Evolutionary conservation across 2,329 filamentous ascomycete species (phyloP).

Genomic region (Phoma sp.): DNA sequence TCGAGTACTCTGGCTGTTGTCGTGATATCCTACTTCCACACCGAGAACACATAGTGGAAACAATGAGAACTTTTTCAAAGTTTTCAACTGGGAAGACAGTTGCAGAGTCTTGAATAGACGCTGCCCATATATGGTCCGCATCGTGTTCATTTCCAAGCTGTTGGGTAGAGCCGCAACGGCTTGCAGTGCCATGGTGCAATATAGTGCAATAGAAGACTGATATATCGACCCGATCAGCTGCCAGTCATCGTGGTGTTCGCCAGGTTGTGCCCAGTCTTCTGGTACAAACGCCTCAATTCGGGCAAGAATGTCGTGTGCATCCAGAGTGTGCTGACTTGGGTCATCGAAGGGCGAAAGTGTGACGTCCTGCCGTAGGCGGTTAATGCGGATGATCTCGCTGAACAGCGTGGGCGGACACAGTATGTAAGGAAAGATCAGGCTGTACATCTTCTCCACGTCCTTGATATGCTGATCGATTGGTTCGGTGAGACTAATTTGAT

Average conservation of each 20-base stretch:
- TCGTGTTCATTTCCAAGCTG: slow-evolving; percentile 24
- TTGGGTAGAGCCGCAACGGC: slow-evolving; percentile 29
- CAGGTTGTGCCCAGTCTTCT: slow-evolving; percentile 39
- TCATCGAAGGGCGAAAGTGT: slow-evolving; percentile 15
- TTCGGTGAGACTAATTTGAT: slow-evolving; percentile 34
- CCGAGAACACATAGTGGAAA: slow-evolving; percentile 39
- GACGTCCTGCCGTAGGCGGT: slow-evolving; percentile 28
- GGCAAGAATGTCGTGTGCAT: slow-evolving; percentile 30
- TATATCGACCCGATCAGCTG: slow-evolving; percentile 33
- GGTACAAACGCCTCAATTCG: slow-evolving; percentile 32
- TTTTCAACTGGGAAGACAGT: slow-evolving; percentile 10
- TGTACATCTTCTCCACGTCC: slow-evolving; percentile 31
- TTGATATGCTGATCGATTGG: slow-evolving; percentile 18
- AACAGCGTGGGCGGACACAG: slow-evolving; percentile 38
- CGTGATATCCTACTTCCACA: slow-evolving; percentile 33
- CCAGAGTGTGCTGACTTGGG: not conserved
- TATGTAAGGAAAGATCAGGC: slow-evolving; percentile 37
- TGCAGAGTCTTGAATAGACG: slow-evolving; percentile 19
- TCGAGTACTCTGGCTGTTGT: slow-evolving; percentile 17
- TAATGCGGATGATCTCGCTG: slow-evolving; percentile 33
- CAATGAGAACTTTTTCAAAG: slow-evolving; percentile 26
- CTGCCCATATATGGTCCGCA: slow-evolving; percentile 24
- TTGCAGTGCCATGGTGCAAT: slow-evolving; percentile 39
- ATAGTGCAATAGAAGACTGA: slow-evolving; percentile 35
- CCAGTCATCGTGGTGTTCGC: slow-evolving; percentile 30